Evolutionary conservation across 495 filamentous ascomycete species (phyloP).

Genomic region (Cudoniella acicularis): DNA sequence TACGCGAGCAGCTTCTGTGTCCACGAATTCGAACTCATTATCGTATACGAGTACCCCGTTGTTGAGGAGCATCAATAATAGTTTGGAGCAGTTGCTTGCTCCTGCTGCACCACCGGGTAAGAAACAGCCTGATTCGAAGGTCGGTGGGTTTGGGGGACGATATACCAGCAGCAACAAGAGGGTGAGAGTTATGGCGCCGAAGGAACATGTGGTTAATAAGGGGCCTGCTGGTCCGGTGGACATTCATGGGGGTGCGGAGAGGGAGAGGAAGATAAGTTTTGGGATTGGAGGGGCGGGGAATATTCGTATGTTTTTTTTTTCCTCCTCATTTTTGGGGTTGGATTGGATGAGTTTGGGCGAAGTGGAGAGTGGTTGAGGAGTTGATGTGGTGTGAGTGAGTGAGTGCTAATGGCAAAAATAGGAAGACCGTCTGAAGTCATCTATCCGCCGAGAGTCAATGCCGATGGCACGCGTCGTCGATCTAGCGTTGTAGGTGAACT

Average conservation of each 20-base stretch:
- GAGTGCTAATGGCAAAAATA: conserved; percentile 1
- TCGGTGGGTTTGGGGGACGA: no score
- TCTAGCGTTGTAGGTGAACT: no score
- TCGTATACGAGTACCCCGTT: no score
- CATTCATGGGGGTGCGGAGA: neutral
- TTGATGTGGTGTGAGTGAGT: neutral
- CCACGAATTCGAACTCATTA: no score
- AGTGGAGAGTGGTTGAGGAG: neutral
- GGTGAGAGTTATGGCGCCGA: neutral
- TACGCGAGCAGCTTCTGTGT: no score
- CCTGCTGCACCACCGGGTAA: no score
- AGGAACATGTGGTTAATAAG: neutral
- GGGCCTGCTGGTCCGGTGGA: neutral
- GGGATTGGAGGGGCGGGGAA: conserved; percentile 27
- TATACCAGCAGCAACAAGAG: no score
- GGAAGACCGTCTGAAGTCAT: conserved; percentile 24
- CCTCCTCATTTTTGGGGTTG: neutral
- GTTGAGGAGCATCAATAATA: no score
- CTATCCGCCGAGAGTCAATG: conserved; percentile 10
- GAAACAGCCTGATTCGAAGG: no score
- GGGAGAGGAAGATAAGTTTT: conserved; percentile 22
- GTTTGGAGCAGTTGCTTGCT: no score
- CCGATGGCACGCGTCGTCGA: conserved; percentile 14
- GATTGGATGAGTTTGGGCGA: neutral
- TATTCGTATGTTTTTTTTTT: conserved; percentile 19